phyloP scores from a whole-genome alignment of 768 basidiomycete species.

The Podaxis sp. region DNA sequence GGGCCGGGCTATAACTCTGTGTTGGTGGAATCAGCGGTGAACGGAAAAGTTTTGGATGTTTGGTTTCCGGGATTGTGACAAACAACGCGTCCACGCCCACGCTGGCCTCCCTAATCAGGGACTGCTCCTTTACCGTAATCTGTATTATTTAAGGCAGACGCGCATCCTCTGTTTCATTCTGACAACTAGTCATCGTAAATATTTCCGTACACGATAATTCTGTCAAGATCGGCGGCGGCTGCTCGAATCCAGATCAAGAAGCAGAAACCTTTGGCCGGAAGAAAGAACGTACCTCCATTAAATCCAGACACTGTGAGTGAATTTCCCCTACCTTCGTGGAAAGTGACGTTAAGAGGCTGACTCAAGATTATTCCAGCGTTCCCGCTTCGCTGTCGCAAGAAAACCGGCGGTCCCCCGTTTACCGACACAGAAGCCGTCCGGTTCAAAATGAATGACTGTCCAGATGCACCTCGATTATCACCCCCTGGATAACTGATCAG shows the following conservation, averaged over 20 bases:
- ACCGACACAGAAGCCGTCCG: slow-evolving; percentile 25
- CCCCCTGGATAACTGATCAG: slow-evolving; percentile 18
- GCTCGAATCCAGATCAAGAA: not conserved
- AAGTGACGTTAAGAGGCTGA: slow-evolving; percentile 27
- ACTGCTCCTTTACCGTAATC: too few species aligned
- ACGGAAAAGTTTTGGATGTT: slow-evolving; percentile 8
- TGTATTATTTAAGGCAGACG: not conserved
- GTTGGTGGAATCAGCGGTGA: not conserved
- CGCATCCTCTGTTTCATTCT: not conserved
- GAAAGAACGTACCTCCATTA: slow-evolving; percentile 2
- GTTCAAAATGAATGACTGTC: slow-evolving; percentile 18
- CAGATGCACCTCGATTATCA: slow-evolving; percentile 24
- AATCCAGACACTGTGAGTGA: slow-evolving; percentile 3
- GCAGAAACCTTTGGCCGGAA: not conserved
- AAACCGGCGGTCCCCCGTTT: slow-evolving; percentile 23
- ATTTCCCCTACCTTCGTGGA: not conserved
- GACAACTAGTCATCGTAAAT: not conserved
- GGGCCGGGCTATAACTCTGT: not conserved
- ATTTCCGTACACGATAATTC: slow-evolving; percentile 8
- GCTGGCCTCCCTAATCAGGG: not conserved
- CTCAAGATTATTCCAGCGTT: slow-evolving; percentile 25
- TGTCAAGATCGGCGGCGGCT: slow-evolving; percentile 7
- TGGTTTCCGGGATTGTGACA: not conserved
- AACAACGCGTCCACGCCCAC: slow-evolving; percentile 1
- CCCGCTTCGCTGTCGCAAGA: slow-evolving; percentile 19